Evolutionary conservation across 2,329 filamentous ascomycete genomes (phyloP), one percentile per base, ranked within the genome.

Genomic region (Colletotrichum sp.): DNA sequence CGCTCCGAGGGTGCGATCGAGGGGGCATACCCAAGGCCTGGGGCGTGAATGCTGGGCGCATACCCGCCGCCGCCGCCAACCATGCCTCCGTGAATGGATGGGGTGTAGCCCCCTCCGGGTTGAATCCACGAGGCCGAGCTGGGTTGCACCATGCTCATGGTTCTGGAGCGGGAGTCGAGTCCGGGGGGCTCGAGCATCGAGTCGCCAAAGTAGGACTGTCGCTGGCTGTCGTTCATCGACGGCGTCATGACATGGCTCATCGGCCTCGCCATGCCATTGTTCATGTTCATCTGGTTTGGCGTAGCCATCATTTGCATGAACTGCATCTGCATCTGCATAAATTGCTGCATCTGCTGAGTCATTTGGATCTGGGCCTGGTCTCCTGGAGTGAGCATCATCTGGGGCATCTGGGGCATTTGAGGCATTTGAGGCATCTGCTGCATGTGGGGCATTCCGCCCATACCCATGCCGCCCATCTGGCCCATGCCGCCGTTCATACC

Each of bases 1-100:
- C 97, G 93, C 85, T 98, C 97, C 7, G 95, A 98, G 2, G 97
- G 97, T 4, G 97, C 96, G 77, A 99, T 98, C 1, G 96, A 98
- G 1, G 95, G 92, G 1, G 95, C 90, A 83, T 98, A 98, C 11
- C 91, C 92, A 66, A 83, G 83, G 61, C 86, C 90, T 83, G 84
- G 87, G 68, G 83, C 78, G 70, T 82, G 84, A 63, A 90, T 86
- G 18, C 89, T 90, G 8, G 88, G 88, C n/a, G 88, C 83, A 77
- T 87, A 90, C 11, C 84, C 83, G 21, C 81, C 76, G 61, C 59
- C 66, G 47, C 84, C 80, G 38, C 70, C 80, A 36, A 66, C 72
- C 43, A 74, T 67, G 21, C 72, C 72, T 67, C 72, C 72, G 16
- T 74, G 84, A 65, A 90, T 86, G 15, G 89, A 90, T 6, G 88